Evolutionary conservation across 2,329 filamentous ascomycete genomes (phyloP), one percentile per base, ranked within the genome.

Genomic region (Diaporthe longicolla): DNA sequence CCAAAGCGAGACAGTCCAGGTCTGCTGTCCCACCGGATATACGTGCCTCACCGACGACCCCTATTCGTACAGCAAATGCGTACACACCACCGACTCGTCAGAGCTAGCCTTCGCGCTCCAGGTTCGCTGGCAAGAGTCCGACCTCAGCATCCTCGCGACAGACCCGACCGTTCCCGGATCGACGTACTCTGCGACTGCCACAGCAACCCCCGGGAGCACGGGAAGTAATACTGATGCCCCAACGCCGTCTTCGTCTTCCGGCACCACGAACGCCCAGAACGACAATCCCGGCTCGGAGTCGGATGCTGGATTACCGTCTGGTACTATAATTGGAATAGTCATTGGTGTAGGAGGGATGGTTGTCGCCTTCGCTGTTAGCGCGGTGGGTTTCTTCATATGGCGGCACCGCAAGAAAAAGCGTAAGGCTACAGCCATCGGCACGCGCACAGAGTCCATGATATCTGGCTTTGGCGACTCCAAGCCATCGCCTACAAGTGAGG

Each of bases 81-180:
- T 71, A 6, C 66, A 69, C n/a, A 77, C 75, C n/a, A 15, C 75
- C 75, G 52, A 74, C 65, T n/a, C 70, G 17, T 54, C 55, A 58
- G 21, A 76, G 21, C 58, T 74, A 45, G 76, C 77, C 10, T 78
- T 43, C 52, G 77, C 73, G 11, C 58, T 78, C 15, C 76, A 78
- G 55, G 77, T 78, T n/a, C 73, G 77, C 35, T 78, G 77, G 77
- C 74, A 72, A 61, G 66, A 70, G 7, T 76, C 74, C 21, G 77
- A 78, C 57, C 68, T 78, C 7, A 71, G 70, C 24, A 75, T 71
- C 21, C 43, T 78, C 29, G 71, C 77, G 45, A 78, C 77, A 40
- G 72, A 78, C 37, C 77, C 77, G 37, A 77, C 76, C 13, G 74
- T 74, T 11, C 70, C 77, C n/a, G 77, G 77, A 17, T 59, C 72